Evolutionary conservation across 148 eudicot species (phyloP).

Genomic region (Salicornia ramosissima): DNA sequence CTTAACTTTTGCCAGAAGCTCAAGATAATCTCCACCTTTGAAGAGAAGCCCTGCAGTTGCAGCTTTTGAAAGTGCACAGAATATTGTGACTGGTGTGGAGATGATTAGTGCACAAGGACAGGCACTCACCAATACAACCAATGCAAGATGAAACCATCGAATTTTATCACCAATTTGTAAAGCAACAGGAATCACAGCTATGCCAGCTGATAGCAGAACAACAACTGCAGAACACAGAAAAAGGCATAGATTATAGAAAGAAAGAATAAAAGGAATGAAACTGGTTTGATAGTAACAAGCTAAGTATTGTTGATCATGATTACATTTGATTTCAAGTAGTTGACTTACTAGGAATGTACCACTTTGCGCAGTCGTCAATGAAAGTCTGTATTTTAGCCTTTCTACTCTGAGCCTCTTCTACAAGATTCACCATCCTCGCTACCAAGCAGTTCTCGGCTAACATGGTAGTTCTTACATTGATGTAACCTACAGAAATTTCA

Average conservation of each 20-base stretch:
- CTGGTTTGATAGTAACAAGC: not conserved
- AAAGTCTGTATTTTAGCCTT: conserved; percentile 38
- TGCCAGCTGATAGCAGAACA: conserved; percentile 31
- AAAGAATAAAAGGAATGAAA: not conserved
- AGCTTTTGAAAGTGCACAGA: conserved; percentile 40
- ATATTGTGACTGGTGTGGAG: conserved; percentile 41
- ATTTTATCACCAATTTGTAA: conserved; percentile 18
- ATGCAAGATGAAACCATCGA: conserved; percentile 39
- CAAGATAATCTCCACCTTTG: conserved; percentile 45
- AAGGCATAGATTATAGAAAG: not conserved
- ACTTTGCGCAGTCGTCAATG: conserved; percentile 38
- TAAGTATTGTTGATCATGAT: too few species aligned
- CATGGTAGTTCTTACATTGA: conserved; percentile 27
- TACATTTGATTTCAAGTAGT: not conserved
- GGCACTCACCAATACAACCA: conserved; percentile 42
- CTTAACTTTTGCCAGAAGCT: conserved; percentile 42
- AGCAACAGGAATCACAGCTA: conserved; percentile 32
- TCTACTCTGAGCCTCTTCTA: conserved; percentile 39
- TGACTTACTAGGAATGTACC: conserved; percentile 36
- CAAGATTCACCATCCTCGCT: conserved; percentile 42
- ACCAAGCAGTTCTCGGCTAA: conserved; percentile 35
- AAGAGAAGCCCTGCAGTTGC: conserved; percentile 41
- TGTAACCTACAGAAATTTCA: conserved; percentile 25
- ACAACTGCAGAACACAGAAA: conserved; percentile 28
- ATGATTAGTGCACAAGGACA: conserved; percentile 47